Conservation (phyloP, 768 basidiomycete genomes). For the Lepiota brunneoincarnata region DNA sequence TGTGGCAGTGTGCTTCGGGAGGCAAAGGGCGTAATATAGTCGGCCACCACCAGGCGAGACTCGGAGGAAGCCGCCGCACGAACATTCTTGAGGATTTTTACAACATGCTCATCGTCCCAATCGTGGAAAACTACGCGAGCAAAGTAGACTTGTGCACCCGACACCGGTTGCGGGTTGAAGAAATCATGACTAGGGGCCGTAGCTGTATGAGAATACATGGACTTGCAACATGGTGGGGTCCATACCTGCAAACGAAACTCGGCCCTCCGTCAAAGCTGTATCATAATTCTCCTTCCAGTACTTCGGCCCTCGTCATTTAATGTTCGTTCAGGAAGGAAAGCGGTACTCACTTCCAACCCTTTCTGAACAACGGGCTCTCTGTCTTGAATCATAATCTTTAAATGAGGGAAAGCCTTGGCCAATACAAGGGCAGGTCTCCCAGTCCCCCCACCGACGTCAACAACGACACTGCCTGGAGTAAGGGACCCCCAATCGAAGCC, state of each 20-base stretch:
- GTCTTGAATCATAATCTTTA: slow-evolving; percentile 64
- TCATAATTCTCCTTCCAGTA: slow-evolving; percentile 50
- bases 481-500: slow-evolving; percentile 63
- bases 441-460: slow-evolving; percentile 74
- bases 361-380: slow-evolving; percentile 49
- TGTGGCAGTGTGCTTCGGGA: slow-evolving; percentile 38
- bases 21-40: slow-evolving; percentile 68
- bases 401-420: slow-evolving; percentile 31
- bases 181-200: slow-evolving; percentile 60
- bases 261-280: slow-evolving; percentile 48
- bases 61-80: slow-evolving; percentile 45
- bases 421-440: slow-evolving; percentile 44
- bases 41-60: slow-evolving; percentile 67
- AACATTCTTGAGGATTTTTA: slow-evolving; percentile 40
- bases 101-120: slow-evolving; percentile 65
- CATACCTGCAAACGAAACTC: background rate
- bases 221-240: background rate
- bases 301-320: slow-evolving; percentile 53
- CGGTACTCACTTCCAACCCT: slow-evolving; percentile 36
- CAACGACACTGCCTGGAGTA: slow-evolving; percentile 47
- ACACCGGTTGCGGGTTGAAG: slow-evolving; percentile 60
- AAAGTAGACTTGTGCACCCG: slow-evolving; percentile 60
- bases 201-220: background rate
- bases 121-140: slow-evolving; percentile 75
- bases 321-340: slow-evolving; percentile 29